phyloP scores from a whole-genome alignment of 176 grass and related monocot species.

The Bothriochloa decipiens region DNA sequence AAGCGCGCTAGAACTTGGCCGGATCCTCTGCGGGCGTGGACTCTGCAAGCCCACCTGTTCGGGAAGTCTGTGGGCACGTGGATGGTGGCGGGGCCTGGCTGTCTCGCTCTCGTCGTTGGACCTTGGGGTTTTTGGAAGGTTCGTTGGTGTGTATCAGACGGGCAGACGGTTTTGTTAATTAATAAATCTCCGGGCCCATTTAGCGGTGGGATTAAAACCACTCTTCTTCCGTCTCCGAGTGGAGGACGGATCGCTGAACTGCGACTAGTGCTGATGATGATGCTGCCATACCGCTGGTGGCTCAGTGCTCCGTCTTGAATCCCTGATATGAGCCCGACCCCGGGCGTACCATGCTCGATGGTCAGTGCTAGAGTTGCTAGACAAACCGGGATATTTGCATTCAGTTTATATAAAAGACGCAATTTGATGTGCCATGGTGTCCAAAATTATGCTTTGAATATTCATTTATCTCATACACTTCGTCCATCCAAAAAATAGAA shows the following conservation, averaged over 20 bases:
- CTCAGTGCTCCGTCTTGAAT: not conserved
- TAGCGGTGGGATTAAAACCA: not conserved
- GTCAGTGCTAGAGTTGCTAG: not conserved
- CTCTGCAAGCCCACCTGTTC: not conserved
- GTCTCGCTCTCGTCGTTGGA: not conserved
- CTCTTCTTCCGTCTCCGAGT: not conserved
- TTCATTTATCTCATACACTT: no score
- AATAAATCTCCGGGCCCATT: not conserved
- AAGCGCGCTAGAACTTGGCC: constrained; percentile 48
- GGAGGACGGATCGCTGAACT: not conserved
- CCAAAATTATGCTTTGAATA: no score
- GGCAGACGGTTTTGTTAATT: not conserved
- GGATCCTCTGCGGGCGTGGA: constrained; percentile 47
- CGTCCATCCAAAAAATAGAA: no score
- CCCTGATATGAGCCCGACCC: not conserved
- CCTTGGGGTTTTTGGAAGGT: not conserved
- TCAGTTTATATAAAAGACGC: no score
- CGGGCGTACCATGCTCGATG: not conserved
- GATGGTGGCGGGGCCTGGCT: not conserved
- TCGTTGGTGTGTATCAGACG: not conserved
- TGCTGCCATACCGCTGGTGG: not conserved
- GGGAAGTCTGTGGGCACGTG: constrained; percentile 2
- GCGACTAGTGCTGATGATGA: not conserved
- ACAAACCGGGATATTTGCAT: not conserved
- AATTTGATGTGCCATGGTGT: no score